Conservation (phyloP, 2,329 filamentous ascomycete genomes). For the Colletotrichum eremochloae region DNA sequence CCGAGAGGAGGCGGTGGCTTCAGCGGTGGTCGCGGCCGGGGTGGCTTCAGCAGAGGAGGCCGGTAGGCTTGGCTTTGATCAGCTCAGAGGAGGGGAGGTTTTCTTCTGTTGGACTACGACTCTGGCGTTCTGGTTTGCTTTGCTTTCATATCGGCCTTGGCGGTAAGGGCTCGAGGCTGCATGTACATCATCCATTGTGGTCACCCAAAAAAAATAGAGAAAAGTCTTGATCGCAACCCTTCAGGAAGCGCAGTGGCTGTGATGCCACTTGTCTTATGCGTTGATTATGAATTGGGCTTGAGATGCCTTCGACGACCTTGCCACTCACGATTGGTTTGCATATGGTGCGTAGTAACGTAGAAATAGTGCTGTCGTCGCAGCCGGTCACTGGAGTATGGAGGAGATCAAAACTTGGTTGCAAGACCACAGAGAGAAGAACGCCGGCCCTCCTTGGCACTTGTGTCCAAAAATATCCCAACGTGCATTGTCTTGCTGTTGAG, state of each 20-base stretch:
- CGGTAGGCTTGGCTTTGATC: conserved; percentile 19
- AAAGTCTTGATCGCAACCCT: conserved; percentile 28
- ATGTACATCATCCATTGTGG: conserved; percentile 41
- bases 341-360: neutral
- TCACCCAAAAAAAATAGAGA: conserved; percentile 29
- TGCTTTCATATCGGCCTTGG: conserved; percentile 38
- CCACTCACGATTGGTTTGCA: too few species aligned
- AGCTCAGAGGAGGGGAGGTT: conserved; percentile 30
- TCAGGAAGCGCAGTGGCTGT: neutral
- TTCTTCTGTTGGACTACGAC: conserved; percentile 41
- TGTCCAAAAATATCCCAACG: too few species aligned
- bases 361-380: too few species aligned
- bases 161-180: conserved; percentile 34
- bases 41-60: conserved; percentile 42
- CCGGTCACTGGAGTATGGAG: neutral
- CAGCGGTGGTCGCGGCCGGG: conserved; percentile 38
- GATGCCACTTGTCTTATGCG: neutral
- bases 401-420: neutral
- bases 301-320: neutral
- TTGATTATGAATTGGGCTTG: too few species aligned
- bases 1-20: conserved; percentile 44
- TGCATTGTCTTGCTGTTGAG: too few species aligned
- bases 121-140: conserved; percentile 41
- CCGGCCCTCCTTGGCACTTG: too few species aligned
- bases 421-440: too few species aligned